Percentiles rank a stretch among this genome's conserved stretches.
Evolutionary conservation across 2,329 filamentous ascomycete species (phyloP).

Genomic region (Grosmannia huntii): DNA sequence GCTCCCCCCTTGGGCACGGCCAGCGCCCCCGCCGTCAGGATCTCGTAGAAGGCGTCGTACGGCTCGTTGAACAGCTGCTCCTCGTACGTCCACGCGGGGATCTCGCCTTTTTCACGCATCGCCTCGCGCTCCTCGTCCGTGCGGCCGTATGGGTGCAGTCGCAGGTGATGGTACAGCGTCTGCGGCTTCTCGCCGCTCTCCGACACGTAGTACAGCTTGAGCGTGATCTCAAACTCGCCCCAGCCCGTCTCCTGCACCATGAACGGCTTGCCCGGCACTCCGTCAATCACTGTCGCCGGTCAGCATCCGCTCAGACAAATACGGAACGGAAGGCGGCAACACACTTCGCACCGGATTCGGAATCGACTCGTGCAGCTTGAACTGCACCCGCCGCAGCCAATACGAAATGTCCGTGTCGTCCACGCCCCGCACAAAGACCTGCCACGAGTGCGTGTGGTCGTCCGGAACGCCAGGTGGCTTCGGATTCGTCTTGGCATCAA

Average conservation of each 20-base stretch:
- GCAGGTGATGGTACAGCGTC: slow-evolving; percentile 86
- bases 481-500: slow-evolving; percentile 65
- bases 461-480: slow-evolving; percentile 65
- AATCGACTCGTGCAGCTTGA: slow-evolving; percentile 96
- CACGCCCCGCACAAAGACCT: slow-evolving; percentile 82
- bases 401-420: slow-evolving; percentile 86
- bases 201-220: slow-evolving; percentile 85
- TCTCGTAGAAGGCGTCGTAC: slow-evolving; percentile 80
- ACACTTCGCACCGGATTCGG: slow-evolving; percentile 72
- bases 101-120: slow-evolving; percentile 45
- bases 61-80: slow-evolving; percentile 97
- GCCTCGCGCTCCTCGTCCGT: slow-evolving; percentile 59
- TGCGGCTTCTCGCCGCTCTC: slow-evolving; percentile 87
- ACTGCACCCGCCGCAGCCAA: slow-evolving; percentile 94
- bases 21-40: slow-evolving; percentile 63
- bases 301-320: background rate
- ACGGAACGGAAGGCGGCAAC: slow-evolving; percentile 12
- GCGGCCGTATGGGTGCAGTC: slow-evolving; percentile 80
- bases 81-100: slow-evolving; percentile 75
- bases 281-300: slow-evolving; percentile 48
- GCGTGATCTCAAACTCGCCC: slow-evolving; percentile 94
- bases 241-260: slow-evolving; percentile 86
- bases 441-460: slow-evolving; percentile 95
- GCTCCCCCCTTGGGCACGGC: slow-evolving; percentile 35
- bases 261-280: slow-evolving; percentile 56